Evolutionary conservation across 768 basidiomycete species (phyloP).

Genomic region (Suillus sp.): DNA sequence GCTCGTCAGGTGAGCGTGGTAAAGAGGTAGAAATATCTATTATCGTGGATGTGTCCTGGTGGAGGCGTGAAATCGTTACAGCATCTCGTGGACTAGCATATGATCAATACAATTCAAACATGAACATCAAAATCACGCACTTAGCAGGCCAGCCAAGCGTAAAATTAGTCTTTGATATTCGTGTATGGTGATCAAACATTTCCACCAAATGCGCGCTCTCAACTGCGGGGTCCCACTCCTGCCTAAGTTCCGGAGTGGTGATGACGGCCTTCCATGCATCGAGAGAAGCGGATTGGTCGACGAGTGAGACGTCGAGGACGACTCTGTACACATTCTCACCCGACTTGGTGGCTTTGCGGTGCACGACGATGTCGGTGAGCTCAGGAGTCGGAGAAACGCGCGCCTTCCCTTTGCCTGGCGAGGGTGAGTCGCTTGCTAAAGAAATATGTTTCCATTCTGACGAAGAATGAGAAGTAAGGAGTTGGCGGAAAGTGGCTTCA

Average conservation of each 20-base stretch:
- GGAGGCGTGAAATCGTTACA: slow-evolving; percentile 88
- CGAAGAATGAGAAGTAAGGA: slow-evolving; percentile 70
- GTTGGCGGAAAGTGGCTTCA: slow-evolving; percentile 74
- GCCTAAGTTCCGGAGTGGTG: slow-evolving; percentile 82
- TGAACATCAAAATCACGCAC: slow-evolving; percentile 49
- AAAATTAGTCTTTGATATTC: slow-evolving; percentile 89
- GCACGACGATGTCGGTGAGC: slow-evolving; percentile 72
- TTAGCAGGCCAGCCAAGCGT: slow-evolving; percentile 96
- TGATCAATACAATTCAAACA: slow-evolving; percentile 16
- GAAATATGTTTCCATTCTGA: slow-evolving; percentile 82
- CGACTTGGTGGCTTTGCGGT: slow-evolving; percentile 65
- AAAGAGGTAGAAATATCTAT: slow-evolving; percentile 94
- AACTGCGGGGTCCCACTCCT: slow-evolving; percentile 94
- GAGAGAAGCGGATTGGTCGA: slow-evolving; percentile 58
- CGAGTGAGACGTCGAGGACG: slow-evolving; percentile 72
- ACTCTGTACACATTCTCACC: slow-evolving; percentile 83
- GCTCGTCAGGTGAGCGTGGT: slow-evolving; percentile 88
- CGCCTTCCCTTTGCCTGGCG: slow-evolving; percentile 63
- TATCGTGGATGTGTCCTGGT: slow-evolving; percentile 77
- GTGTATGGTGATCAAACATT: slow-evolving; percentile 80
- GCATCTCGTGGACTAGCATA: slow-evolving; percentile 81
- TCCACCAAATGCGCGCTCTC: slow-evolving; percentile 83
- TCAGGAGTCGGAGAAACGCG: slow-evolving; percentile 56
- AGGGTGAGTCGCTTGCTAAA: slow-evolving; percentile 40
- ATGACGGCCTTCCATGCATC: slow-evolving; percentile 83